These are phyloP conservation scores for Elongisporangium prolatum DNA, from an alignment of 352 stramenopile genomes.

Conservation along the genomic window DNA sequence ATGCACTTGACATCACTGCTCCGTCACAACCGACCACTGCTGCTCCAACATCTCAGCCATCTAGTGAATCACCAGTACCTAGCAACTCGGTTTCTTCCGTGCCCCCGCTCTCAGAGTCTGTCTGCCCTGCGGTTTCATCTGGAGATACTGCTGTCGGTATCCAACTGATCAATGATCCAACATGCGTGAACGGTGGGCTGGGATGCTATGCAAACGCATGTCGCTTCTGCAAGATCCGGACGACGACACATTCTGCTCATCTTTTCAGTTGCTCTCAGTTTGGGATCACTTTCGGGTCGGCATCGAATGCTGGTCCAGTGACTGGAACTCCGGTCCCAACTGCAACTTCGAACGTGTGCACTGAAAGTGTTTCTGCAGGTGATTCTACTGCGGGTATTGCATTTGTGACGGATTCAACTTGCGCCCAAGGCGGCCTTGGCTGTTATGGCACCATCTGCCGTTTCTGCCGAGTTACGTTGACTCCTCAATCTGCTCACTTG, in stretches of 20 bases:
- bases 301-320: too few species aligned
- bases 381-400: constrained; percentile 27
- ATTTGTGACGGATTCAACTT: constrained; percentile 18
- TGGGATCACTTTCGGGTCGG: too few species aligned
- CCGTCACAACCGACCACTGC: not conserved
- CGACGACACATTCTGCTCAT: constrained; percentile 15
- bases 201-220: constrained; percentile 34
- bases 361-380: constrained; percentile 15
- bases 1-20: too few species aligned
- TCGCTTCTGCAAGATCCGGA: constrained; percentile 32
- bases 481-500: constrained; percentile 25
- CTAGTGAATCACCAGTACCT: too few species aligned
- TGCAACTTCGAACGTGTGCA: not conserved
- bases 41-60: too few species aligned
- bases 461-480: constrained; percentile 25
- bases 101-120: too few species aligned
- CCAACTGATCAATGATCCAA: constrained; percentile 24
- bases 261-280: constrained; percentile 3
- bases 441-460: constrained; percentile 39
- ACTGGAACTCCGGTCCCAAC: too few species aligned
- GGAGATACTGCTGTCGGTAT: constrained; percentile 31
- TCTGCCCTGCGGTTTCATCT: constrained; percentile 2
- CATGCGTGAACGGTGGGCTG: constrained; percentile 20
- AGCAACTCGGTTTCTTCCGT: too few species aligned
- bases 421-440: constrained; percentile 28